Percentiles rank a stretch among this genome's conserved stretches.
These are phyloP conservation scores for Euphorbia corollata DNA, from an alignment of 441 rosid genomes.

Conservation along the genomic window DNA sequence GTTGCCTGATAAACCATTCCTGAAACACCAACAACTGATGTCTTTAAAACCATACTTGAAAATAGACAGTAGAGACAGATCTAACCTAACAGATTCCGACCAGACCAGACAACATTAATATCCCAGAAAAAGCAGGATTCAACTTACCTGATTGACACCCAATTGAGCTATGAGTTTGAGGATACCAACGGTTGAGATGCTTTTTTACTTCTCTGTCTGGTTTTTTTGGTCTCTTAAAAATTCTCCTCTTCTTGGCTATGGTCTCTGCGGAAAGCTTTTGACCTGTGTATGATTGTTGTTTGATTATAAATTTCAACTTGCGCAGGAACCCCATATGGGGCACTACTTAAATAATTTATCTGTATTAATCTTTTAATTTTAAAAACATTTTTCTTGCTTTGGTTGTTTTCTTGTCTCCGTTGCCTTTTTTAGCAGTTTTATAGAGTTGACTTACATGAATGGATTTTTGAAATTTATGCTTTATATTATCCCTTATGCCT, in stretches of 20 bases:
- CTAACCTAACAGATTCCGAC: conserved; percentile 10
- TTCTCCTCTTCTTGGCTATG: not conserved
- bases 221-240: conserved; percentile 5
- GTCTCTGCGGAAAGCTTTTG: conserved; percentile 2
- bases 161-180: not conserved
- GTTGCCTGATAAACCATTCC: conserved; percentile 38
- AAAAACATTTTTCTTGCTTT: not conserved
- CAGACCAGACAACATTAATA: not conserved
- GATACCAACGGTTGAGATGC: conserved; percentile 7
- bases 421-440: not conserved
- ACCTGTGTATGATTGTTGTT: conserved; percentile 4
- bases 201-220: conserved; percentile 4
- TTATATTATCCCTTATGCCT: too few relatives aligned
- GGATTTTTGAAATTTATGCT: too few relatives aligned
- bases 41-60: conserved; percentile 25
- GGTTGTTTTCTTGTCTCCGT: not conserved
- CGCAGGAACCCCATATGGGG: not conserved
- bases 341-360: not conserved
- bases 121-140: not conserved
- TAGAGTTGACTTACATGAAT: too few relatives aligned
- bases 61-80: not conserved
- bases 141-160: conserved; percentile 19
- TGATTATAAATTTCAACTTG: conserved; percentile 11
- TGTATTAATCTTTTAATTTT: not conserved
- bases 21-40: conserved; percentile 22